These are phyloP conservation scores for Suillus bovinus DNA, from an alignment of 768 basidiomycete species.

Conservation along the genomic window DNA sequence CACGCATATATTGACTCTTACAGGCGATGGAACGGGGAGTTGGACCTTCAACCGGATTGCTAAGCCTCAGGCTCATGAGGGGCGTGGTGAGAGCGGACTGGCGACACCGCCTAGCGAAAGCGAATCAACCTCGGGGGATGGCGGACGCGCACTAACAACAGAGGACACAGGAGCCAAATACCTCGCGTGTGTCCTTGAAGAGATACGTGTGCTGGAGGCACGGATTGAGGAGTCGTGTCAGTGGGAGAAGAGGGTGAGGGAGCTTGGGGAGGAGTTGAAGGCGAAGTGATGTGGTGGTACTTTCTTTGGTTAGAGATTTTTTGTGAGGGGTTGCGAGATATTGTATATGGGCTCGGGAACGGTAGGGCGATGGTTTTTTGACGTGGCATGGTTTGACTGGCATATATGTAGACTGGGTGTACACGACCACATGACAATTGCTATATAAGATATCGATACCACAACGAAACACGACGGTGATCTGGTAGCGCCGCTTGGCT, in stretches of 20 bases:
- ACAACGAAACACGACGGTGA: no score
- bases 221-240: slow-evolving; percentile 23
- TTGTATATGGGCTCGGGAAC: background rate
- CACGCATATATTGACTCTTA: slow-evolving; percentile 77
- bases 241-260: slow-evolving; percentile 30
- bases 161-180: slow-evolving; percentile 12
- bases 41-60: slow-evolving; percentile 73
- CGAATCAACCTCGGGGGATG: background rate
- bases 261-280: slow-evolving; percentile 26
- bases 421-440: no score
- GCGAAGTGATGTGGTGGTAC: background rate
- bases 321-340: background rate
- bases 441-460: no score
- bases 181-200: slow-evolving; percentile 28
- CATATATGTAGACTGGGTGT: no score
- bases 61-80: slow-evolving; percentile 2
- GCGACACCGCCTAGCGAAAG: background rate
- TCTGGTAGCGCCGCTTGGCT: no score
- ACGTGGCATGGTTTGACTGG: no score
- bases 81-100: background rate
- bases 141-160: background rate
- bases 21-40: slow-evolving; percentile 65
- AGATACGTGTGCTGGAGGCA: slow-evolving; percentile 26
- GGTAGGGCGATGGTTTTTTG: no score
- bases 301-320: background rate